Evolutionary conservation across 2,329 filamentous ascomycete genomes (phyloP), one percentile per base, ranked within the genome.

Genomic region (Xylaria digitata): DNA sequence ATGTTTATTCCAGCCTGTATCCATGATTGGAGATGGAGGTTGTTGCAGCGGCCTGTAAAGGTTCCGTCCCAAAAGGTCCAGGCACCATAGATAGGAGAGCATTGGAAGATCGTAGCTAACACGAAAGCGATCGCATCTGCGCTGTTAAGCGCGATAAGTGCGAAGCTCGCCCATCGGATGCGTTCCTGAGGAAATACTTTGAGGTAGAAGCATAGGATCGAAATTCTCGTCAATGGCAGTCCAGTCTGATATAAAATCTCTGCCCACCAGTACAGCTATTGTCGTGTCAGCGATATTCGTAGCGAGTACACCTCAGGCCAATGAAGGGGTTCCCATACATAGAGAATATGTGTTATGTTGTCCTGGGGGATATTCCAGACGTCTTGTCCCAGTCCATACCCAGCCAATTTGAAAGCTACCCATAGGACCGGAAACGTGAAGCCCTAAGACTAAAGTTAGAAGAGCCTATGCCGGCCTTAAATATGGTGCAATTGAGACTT

Each of bases 131-230:
- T 37, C 3, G 71, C 63, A 65, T 75, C 75, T 40, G 61, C 53
- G 17, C 72, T 26, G 66, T 78, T 78, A n/a, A 74, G 46, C 11
- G 48, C 70, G 40, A 79, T 77, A n/a, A 79, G 70, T 17, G 53
- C 50, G 43, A 68, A 78, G 30, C 70, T 65, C 17, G 63, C 61
- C 54, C 70, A 71, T 50, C 75, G 73, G 59, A 78, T 73, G 11
- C 65, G 65, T 17, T 63, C 62, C 45, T 75, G 72, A 48, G 76
- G 75, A 56, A 79, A 79, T 48, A 80, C 72, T 42, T 75, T 74
- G 42, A 78, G 71, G 69, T 80, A 80, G 65, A 80, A 79, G 46
- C 77, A 74, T 9, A 80, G 73, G 43, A 80, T 78, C n/a, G 77
- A 79, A 17, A 79, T 72, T 63, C 79, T 79, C 15, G 75, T 77